Percentiles rank a stretch among this genome's conserved stretches.
phyloP scores from a whole-genome alignment of 2,329 filamentous ascomycete species.

The Dactylonectria macrodidyma region DNA sequence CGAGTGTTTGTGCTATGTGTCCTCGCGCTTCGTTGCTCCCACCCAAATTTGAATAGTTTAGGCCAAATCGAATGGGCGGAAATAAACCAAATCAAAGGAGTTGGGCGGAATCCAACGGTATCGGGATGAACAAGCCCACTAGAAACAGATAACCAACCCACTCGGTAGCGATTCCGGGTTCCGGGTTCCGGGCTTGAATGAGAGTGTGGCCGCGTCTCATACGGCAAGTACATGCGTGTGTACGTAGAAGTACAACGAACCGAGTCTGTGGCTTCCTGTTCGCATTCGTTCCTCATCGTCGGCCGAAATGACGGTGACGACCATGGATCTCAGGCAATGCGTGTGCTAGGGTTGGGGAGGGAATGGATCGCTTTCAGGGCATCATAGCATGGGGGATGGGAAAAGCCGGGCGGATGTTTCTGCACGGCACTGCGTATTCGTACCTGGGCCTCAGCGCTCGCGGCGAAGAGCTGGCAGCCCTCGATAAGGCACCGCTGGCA shows the following conservation, averaged over 20 bases:
- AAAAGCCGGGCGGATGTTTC: constrained; percentile 41
- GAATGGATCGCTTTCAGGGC: background rate
- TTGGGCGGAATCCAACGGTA: constrained; percentile 11
- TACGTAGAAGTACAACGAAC: background rate
- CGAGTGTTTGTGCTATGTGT: background rate
- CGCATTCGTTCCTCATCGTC: constrained; percentile 16
- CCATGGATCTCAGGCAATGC: background rate
- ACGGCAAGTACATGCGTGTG: background rate
- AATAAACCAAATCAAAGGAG: constrained; percentile 18
- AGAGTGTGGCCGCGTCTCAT: background rate
- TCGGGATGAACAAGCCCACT: background rate
- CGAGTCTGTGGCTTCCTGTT: background rate
- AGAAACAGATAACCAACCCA: background rate
- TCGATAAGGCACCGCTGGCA: constrained; percentile 7
- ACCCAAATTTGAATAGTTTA: background rate
- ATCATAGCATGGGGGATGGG: constrained; percentile 14
- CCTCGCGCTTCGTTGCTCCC: background rate
- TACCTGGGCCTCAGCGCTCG: constrained; percentile 29
- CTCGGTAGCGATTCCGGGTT: constrained; percentile 29
- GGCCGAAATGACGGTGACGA: constrained; percentile 19
- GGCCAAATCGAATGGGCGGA: background rate
- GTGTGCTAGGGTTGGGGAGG: background rate
- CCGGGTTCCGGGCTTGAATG: constrained; percentile 18
- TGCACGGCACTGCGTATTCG: constrained; percentile 40
- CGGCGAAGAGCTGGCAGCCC: background rate